Base-by-base conservation (phyloP, 805 yeast genomes). In the Myxozyma melibiosi region DNA sequence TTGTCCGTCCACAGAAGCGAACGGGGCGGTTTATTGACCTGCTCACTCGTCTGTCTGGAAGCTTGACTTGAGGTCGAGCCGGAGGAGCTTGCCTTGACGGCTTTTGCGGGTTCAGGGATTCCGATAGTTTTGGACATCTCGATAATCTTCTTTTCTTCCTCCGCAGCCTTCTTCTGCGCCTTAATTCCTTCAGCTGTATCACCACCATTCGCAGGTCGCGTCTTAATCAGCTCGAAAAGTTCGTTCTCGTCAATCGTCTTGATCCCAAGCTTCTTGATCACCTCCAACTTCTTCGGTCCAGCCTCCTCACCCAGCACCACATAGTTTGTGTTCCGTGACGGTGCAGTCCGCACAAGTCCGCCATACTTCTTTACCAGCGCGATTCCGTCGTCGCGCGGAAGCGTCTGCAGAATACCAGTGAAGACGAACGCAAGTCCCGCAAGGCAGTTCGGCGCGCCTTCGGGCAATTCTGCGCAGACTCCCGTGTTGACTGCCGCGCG, bases 291-390 rank as follows among this genome's bases (percentile, higher is more conserved):
- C n/a, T 90, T 84, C 1, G 98, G 97, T 0, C 99, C 99, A 1
- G 99, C 98, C 64, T 94, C 97, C 51, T 80, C 90, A 6, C 99
- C 99, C 30, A 94, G 77, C 1, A 94, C 97, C 1, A 92, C 96
- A 44, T 90, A 77, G 24, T 90, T 81, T 0, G 99, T 94, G 67
- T 86, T 88, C 9, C 89, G 83, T 54, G 94, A 87, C 25, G 92
- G 85, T 0, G 96, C 81, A 65, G 88, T 84, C 0, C 75, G 57
- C 4, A 57, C 61, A 9, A 57, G 40, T 4, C 96, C 99, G 14
- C 99, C 99, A 67, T 92, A 90, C 62, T 80, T 79, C 65, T 88
- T 85, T 4, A 97, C 96, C 11, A 88, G 68, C 24, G 80, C 76
- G 67, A 88, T 95, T 28, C 91, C 84, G 20, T 82, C 84, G 0